A percentile compares a stretch with the other conserved stretches of the same genome.
phyloP scores from a whole-genome alignment of 2,329 filamentous ascomycete species.

The Hymenoscyphus occultus region DNA sequence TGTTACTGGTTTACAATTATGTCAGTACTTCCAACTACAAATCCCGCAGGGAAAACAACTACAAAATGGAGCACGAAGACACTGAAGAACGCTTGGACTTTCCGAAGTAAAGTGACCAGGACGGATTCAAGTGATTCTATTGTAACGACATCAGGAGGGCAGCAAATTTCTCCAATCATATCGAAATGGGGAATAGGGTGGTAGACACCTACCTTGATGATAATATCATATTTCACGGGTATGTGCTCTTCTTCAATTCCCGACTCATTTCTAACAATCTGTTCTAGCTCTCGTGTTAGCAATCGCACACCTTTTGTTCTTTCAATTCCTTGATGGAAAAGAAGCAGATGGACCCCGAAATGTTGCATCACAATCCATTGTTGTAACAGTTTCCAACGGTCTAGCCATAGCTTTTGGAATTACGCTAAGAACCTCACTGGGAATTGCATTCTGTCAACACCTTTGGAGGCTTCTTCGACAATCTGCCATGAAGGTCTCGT shows the following conservation, averaged over 20 bases:
- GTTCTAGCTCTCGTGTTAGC: conserved; percentile 20
- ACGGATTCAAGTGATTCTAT: neutral
- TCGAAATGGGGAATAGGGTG: conserved; percentile 26
- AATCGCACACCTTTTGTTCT: conserved; percentile 23
- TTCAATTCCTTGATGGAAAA: conserved; percentile 24
- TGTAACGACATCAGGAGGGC: neutral
- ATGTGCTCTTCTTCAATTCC: conserved; percentile 2
- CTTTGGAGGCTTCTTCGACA: conserved; percentile 27
- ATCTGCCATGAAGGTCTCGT: conserved; percentile 28
- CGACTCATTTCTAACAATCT: neutral
- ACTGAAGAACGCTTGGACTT: neutral
- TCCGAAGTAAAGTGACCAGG: neutral
- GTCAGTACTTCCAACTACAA: neutral
- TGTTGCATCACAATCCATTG: conserved; percentile 24
- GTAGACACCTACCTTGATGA: conserved; percentile 26
- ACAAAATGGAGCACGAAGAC: neutral
- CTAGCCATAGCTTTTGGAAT: conserved; percentile 28
- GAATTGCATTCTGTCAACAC: conserved; percentile 24
- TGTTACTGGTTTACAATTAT: neutral
- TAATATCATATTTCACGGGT: conserved; percentile 23
- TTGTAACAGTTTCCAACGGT: conserved; percentile 28
- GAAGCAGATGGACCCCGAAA: conserved; percentile 23
- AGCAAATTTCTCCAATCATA: neutral
- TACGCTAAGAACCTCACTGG: conserved; percentile 16
- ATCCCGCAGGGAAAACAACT: neutral